Evolutionary conservation across 73 alveolate species (phyloP).

Genomic region (Paraurostyla sp.): DNA sequence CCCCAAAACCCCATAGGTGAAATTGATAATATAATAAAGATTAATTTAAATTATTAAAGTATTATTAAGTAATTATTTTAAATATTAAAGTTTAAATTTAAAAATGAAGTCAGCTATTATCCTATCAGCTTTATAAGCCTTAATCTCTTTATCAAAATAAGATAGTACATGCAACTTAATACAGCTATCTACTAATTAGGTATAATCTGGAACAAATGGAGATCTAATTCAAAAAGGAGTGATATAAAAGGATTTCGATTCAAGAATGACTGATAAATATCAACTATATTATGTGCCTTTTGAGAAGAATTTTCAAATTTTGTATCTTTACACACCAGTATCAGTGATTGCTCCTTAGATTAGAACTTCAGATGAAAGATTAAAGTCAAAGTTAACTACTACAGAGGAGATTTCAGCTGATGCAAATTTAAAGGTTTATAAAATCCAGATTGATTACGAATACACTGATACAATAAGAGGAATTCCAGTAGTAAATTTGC

Average conservation of each 20-base stretch:
- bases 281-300: background rate
- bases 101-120: background rate
- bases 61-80: background rate
- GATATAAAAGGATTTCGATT: background rate
- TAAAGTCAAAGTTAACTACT: background rate
- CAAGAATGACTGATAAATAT: background rate
- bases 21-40: no score
- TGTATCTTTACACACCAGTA: background rate
- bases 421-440: background rate
- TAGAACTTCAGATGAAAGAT: background rate
- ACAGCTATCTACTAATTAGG: background rate
- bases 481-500: background rate
- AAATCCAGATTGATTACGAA: background rate
- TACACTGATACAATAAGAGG: background rate
- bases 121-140: no score
- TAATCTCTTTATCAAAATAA: no score
- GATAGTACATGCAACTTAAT: conserved; percentile 13
- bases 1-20: conserved; percentile 35
- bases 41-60: no score
- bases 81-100: background rate
- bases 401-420: background rate
- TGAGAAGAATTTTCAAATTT: background rate
- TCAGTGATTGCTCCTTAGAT: background rate
- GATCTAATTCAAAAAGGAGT: background rate
- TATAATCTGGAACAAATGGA: background rate